A percentile compares a stretch with the other conserved stretches of the same genome.
Evolutionary conservation across 176 grass and related monocot genomes (phyloP).

Genomic region (Zoysia pacifica): DNA sequence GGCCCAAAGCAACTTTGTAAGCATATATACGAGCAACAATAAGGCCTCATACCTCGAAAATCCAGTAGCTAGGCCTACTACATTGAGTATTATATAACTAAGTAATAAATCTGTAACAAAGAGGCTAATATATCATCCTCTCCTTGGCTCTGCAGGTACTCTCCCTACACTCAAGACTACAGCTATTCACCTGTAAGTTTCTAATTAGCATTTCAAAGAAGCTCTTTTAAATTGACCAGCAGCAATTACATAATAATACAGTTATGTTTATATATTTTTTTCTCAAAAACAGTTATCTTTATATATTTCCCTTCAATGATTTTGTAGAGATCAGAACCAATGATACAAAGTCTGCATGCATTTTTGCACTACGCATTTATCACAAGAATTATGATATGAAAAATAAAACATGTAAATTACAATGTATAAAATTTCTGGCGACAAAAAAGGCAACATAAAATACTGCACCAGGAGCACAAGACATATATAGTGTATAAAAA

Average conservation of each 20-base stretch:
- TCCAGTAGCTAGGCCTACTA: neutral
- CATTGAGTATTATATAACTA: neutral
- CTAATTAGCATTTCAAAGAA: neutral
- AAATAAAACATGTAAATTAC: conserved; percentile 4
- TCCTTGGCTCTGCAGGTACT: conserved; percentile 59
- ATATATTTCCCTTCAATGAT: neutral
- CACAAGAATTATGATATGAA: conserved; percentile 9
- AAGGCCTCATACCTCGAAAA: neutral
- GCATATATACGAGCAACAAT: neutral
- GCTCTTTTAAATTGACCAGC: conserved; percentile 9
- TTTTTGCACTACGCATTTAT: conserved; percentile 6
- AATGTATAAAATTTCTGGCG: neutral
- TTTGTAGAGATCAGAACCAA: neutral
- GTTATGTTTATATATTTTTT: conserved; percentile 23
- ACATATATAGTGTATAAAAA: neutral
- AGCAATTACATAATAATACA: neutral
- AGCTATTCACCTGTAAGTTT: conserved; percentile 69
- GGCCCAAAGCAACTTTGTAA: conserved; percentile 26
- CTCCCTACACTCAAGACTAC: conserved; percentile 82
- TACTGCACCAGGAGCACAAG: neutral
- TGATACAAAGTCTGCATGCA: neutral
- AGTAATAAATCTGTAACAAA: conserved; percentile 19
- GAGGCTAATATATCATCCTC: conserved; percentile 28
- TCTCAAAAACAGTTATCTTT: neutral
- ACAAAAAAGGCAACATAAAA: neutral